phyloP scores from a whole-genome alignment of 202 grass and related monocot species.

The Alloteropsis angusta region DNA sequence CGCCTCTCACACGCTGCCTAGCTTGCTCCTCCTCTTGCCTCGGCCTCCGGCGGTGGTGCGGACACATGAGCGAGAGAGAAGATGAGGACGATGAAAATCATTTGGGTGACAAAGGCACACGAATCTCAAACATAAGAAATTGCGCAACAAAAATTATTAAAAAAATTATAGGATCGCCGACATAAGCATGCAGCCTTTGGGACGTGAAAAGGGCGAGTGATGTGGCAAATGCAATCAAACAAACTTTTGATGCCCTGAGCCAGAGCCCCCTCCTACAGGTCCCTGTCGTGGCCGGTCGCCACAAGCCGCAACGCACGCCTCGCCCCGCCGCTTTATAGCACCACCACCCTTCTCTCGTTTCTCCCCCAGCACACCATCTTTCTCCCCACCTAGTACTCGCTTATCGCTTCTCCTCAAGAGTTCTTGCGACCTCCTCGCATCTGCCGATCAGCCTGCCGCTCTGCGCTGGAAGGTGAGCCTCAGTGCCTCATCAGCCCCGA shows the following conservation, averaged over 20 bases:
- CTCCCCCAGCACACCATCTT: not conserved
- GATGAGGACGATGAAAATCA: too few relatives aligned
- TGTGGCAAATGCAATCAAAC: constrained; percentile 8
- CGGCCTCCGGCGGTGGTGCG: too few relatives aligned
- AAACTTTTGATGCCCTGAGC: not conserved
- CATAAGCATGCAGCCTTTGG: constrained; percentile 8
- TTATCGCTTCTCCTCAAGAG: not conserved
- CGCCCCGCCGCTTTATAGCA: constrained; percentile 4
- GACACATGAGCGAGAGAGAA: too few relatives aligned
- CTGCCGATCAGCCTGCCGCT: not conserved
- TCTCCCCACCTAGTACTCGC: not conserved
- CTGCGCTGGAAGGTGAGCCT: constrained; percentile 26
- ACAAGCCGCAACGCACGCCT: not conserved
- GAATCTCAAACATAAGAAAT: too few relatives aligned
- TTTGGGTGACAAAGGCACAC: too few relatives aligned
- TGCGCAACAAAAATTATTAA: too few relatives aligned
- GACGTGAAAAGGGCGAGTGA: constrained; percentile 5
- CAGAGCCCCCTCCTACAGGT: not conserved
- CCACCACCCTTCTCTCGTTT: not conserved
- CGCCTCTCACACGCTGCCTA: too few relatives aligned
- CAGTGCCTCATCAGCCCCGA: not conserved
- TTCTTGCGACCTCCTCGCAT: not conserved
- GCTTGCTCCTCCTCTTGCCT: too few relatives aligned
- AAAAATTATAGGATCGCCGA: too few relatives aligned
- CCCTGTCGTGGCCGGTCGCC: constrained; percentile 3